Conservation (phyloP, 257 asterid genomes). For the Echites panduratus region DNA sequence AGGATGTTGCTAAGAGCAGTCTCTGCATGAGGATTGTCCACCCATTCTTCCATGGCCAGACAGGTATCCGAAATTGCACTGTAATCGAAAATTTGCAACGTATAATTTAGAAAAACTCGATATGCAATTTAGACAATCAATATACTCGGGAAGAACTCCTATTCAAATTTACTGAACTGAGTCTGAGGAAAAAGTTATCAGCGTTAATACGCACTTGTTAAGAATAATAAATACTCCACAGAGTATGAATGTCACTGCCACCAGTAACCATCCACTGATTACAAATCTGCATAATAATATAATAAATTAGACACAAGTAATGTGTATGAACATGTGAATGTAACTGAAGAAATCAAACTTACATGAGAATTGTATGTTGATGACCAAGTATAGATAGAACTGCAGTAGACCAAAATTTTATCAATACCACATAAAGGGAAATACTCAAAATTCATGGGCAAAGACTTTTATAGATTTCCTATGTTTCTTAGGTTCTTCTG, state of each 20-base stretch:
- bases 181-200: neutral
- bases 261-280: conserved; percentile 89
- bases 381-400: conserved; percentile 75
- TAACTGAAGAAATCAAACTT: conserved; percentile 22
- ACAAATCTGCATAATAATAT: conserved; percentile 56
- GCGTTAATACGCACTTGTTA: conserved; percentile 49
- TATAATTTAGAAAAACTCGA: neutral
- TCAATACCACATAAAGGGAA: conserved; percentile 11
- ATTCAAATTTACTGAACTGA: neutral
- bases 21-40: conserved; percentile 92
- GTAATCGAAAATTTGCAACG: conserved; percentile 14
- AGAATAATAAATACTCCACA: conserved; percentile 80
- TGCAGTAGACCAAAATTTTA: conserved; percentile 24
- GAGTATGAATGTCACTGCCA: conserved; percentile 74
- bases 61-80: conserved; percentile 83
- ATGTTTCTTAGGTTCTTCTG: neutral
- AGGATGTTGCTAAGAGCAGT: conserved; percentile 92
- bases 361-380: conserved; percentile 74
- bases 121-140: neutral
- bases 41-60: conserved; percentile 99
- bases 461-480: neutral
- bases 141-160: too few species aligned
- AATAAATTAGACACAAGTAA: neutral
- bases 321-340: neutral
- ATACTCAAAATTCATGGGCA: neutral